Conservation (phyloP, 441 rosid species). For the Pelargonium fulgidum region DNA sequence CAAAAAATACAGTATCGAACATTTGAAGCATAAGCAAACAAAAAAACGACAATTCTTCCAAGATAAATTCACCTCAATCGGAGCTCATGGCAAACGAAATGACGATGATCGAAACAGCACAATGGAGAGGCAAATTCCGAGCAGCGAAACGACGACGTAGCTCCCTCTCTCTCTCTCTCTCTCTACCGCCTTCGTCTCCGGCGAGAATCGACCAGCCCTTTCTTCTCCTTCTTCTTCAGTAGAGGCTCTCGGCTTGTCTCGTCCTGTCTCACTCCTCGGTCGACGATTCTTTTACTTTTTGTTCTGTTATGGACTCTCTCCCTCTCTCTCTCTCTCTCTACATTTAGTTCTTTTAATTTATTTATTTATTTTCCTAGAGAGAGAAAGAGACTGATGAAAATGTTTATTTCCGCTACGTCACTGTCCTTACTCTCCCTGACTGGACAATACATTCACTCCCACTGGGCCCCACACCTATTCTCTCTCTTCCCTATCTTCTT, state of each 20-base stretch:
- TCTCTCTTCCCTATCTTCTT: background rate
- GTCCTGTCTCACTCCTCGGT: background rate
- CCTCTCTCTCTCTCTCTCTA: background rate
- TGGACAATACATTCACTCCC: too few species aligned
- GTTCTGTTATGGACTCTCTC: constrained; percentile 9
- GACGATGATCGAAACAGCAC: background rate
- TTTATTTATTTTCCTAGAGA: too few species aligned
- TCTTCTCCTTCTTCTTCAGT: background rate
- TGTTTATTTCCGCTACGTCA: constrained; percentile 1
- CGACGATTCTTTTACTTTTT: constrained; percentile 1
- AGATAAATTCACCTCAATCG: background rate
- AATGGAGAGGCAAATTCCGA: background rate
- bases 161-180: too few species aligned
- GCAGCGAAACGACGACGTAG: constrained; percentile 2
- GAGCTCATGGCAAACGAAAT: background rate
- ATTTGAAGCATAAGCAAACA: background rate
- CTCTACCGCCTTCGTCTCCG: background rate
- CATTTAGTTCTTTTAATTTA: background rate
- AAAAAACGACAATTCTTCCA: background rate
- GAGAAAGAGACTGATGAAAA: background rate
- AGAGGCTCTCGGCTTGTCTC: background rate
- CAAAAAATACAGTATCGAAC: background rate
- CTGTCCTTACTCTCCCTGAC: background rate
- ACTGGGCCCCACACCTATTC: background rate
- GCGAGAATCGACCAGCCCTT: constrained; percentile 2